Evolutionary conservation across 805 yeast species (phyloP).

Genomic region (Vanderwaltozyma tropicalis): DNA sequence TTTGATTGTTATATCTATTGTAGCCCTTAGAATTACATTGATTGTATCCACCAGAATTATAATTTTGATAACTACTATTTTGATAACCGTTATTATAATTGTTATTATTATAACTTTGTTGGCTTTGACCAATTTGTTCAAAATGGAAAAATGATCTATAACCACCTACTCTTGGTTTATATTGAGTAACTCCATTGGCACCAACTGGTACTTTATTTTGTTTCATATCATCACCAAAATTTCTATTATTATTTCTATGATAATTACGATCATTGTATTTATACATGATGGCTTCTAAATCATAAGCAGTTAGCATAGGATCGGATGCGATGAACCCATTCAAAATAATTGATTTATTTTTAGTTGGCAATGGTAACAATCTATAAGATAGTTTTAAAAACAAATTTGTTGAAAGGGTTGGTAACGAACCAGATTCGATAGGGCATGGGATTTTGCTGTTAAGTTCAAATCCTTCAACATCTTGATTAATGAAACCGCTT

Average conservation of each 20-base stretch:
- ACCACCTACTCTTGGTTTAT: slow-evolving; percentile 42
- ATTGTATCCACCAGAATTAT: slow-evolving; percentile 12
- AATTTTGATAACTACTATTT: slow-evolving; percentile 2
- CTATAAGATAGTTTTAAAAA: slow-evolving; percentile 41
- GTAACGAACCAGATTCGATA: slow-evolving; percentile 26
- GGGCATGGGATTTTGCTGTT: slow-evolving; percentile 29
- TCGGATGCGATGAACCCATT: slow-evolving; percentile 64
- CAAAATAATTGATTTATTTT: slow-evolving; percentile 67
- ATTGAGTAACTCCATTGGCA: slow-evolving; percentile 37
- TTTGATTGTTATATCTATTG: background rate
- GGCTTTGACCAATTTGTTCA: slow-evolving; percentile 22
- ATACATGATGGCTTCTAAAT: slow-evolving; percentile 49
- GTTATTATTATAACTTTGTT: background rate
- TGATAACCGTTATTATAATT: slow-evolving; percentile 12
- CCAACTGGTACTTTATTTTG: slow-evolving; percentile 37
- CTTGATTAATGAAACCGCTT: slow-evolving; percentile 43
- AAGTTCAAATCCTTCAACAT: slow-evolving; percentile 24
- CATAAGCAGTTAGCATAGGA: slow-evolving; percentile 55
- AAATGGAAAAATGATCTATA: slow-evolving; percentile 35
- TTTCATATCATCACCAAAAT: slow-evolving; percentile 28
- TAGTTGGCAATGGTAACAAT: slow-evolving; percentile 37
- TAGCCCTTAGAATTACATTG: background rate
- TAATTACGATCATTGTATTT: slow-evolving; percentile 29
- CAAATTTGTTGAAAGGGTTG: slow-evolving; percentile 33
- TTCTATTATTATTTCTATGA: slow-evolving; percentile 24